These are phyloP conservation scores for Gastrolobium bilobum DNA, from an alignment of 306 rosid species.

Conservation along the genomic window DNA sequence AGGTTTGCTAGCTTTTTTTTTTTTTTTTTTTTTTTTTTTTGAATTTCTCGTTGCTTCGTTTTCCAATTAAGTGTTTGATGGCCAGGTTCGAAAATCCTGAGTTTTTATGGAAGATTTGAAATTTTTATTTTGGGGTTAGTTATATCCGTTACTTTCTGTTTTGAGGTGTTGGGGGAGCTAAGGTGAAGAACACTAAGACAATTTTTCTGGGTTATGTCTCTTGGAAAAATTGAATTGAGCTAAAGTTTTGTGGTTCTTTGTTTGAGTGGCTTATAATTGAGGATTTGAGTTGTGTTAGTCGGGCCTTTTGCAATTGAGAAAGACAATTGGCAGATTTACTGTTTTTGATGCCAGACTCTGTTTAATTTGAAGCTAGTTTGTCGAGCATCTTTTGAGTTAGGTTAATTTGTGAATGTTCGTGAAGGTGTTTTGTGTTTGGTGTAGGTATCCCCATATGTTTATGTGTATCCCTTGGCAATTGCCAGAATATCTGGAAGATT, in stretches of 20 bases:
- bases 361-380: constrained; percentile 37
- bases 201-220: background rate
- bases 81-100: background rate
- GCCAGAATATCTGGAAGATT: too few relatives aligned
- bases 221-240: constrained; percentile 35
- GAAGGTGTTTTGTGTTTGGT: too few relatives aligned
- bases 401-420: constrained; percentile 34
- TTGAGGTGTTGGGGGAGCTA: constrained; percentile 39
- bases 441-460: too few relatives aligned
- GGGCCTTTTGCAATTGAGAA: constrained; percentile 17
- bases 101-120: constrained; percentile 24
- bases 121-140: constrained; percentile 40
- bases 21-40: constrained; percentile 40
- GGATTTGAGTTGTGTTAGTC: constrained; percentile 31
- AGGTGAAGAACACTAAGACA: background rate
- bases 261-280: constrained; percentile 18
- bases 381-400: constrained; percentile 34
- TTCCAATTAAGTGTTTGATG: background rate
- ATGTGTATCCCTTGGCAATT: too few relatives aligned
- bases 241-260: constrained; percentile 7
- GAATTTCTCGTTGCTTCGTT: constrained; percentile 25
- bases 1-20: constrained; percentile 57
- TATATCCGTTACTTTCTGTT: constrained; percentile 52
- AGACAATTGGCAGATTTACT: constrained; percentile 42
- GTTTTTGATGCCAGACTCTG: background rate